Evolutionary conservation across 345 rosid species (phyloP), one percentile per base, ranked within the genome.

Genomic region (Eucalyptus pauciflora): DNA sequence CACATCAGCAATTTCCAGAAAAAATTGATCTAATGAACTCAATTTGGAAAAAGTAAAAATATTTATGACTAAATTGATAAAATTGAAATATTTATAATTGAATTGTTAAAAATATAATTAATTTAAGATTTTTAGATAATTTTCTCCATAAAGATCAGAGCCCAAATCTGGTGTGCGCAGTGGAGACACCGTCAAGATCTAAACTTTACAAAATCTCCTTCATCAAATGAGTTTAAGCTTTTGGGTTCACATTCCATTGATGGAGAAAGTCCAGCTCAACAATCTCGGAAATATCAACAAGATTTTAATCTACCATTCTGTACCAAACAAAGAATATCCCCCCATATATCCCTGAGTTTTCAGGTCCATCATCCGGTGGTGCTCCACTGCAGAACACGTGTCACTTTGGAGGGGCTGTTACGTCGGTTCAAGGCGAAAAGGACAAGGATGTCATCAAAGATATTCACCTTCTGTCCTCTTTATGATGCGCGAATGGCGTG

Each of bases 31-130:
- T 0, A 0, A 52, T 52, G 1, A 1, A 52, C 5, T 52, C 4
- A 20, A 52, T 52, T 52, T 4, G 1, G 1, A 20, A 52, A 0
- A 20, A 52, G 25, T 18, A 52, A 18, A 52, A 52, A 52, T 7
- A 52, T 52, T 8, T 52, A 52, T 7, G 0, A 18, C 0, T 52
- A 52, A 52, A 52, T 52, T 52, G 4, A 0, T 7, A 52, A 52
- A 52, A 52, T 52, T 52, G 0, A 52, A 52, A 52, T 0, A 0
- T 1, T 52, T 52, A 52, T 18, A 52, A 1, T 0, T 52, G 1
- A 52, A 18, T 52, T 52, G 2, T 7, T 0, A 18, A 52, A 52
- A 52, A 0, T 52, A 52, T 52, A 18, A 52, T 52, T 52, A 18
- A 52, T 52, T 52, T 52, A 52, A 18, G 1, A 18, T 52, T 52